These are phyloP conservation scores for Eucalyptus lansdowneana DNA, from an alignment of 345 rosid species.

Conservation along the genomic window DNA sequence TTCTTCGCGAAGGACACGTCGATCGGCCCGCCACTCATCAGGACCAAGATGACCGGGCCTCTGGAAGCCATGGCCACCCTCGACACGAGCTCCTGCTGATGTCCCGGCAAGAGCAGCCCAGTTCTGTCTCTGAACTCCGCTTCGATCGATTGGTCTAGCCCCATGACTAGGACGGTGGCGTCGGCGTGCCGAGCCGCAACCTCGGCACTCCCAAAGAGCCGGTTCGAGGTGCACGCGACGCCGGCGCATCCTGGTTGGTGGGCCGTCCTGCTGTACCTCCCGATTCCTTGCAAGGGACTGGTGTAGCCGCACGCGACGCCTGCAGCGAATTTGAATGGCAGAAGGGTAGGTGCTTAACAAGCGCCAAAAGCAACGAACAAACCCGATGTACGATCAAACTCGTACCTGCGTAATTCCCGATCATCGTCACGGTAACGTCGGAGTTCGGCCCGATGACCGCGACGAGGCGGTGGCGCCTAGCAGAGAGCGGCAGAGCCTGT, in stretches of 20 bases:
- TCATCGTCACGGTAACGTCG: slow-evolving; percentile 84
- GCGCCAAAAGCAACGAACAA: neutral
- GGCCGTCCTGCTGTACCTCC: slow-evolving; percentile 41
- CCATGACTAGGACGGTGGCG: slow-evolving; percentile 77
- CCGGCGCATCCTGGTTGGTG: slow-evolving; percentile 54
- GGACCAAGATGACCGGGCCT: slow-evolving; percentile 59
- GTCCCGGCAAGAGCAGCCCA: slow-evolving; percentile 60
- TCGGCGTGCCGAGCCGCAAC: slow-evolving; percentile 55
- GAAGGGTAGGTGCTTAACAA: neutral
- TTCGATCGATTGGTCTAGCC: slow-evolving; percentile 82
- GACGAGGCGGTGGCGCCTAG: slow-evolving; percentile 31
- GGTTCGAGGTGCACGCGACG: slow-evolving; percentile 37
- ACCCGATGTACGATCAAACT: neutral
- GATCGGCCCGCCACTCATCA: slow-evolving; percentile 81
- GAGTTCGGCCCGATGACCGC: slow-evolving; percentile 96
- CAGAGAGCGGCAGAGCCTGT: slow-evolving; percentile 48
- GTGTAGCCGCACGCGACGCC: slow-evolving; percentile 72
- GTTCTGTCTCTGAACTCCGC: slow-evolving; percentile 62
- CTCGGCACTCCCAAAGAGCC: slow-evolving; percentile 37
- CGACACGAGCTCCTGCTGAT: slow-evolving; percentile 66
- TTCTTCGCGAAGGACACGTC: slow-evolving; percentile 80
- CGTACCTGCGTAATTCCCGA: slow-evolving; percentile 89
- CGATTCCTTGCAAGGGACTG: slow-evolving; percentile 62
- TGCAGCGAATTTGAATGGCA: neutral
- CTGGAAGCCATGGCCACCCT: slow-evolving; percentile 60